These are phyloP conservation scores for Fomitopsis betulina DNA, from an alignment of 1,284 basidiomycete species.

Conservation along the genomic window DNA sequence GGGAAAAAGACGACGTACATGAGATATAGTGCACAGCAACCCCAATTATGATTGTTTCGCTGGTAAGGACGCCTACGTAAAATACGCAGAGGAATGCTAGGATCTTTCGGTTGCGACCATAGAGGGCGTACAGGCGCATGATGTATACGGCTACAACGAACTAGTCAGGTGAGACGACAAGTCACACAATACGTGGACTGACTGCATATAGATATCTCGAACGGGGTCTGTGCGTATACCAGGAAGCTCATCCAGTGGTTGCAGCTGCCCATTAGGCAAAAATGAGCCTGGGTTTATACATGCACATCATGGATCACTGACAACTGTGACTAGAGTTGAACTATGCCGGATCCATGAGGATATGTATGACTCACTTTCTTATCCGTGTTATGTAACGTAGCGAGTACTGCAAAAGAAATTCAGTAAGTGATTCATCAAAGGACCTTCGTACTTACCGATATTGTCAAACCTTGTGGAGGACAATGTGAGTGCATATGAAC, in stretches of 20 bases:
- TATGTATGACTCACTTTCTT: neutral
- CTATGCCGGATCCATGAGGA: neutral
- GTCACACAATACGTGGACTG: neutral
- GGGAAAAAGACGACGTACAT: neutral
- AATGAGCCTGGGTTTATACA: neutral
- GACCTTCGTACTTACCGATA: neutral
- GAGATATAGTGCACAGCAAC: neutral
- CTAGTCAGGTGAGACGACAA: neutral
- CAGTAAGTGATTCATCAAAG: neutral
- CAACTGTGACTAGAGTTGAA: neutral
- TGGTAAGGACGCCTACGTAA: neutral
- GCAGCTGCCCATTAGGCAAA: neutral
- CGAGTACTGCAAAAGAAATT: neutral
- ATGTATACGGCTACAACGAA: neutral
- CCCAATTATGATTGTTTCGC: neutral
- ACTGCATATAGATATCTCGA: neutral
- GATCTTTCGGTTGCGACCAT: neutral
- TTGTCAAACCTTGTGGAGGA: neutral
- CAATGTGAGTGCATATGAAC: neutral
- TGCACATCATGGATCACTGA: neutral
- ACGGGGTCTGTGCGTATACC: neutral
- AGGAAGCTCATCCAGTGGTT: neutral
- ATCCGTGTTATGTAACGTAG: neutral
- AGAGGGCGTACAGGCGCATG: neutral
- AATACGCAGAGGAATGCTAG: neutral